Evolutionary conservation across 495 filamentous ascomycete species (phyloP).

Genomic region (Paragyromitra xinjiangensis): DNA sequence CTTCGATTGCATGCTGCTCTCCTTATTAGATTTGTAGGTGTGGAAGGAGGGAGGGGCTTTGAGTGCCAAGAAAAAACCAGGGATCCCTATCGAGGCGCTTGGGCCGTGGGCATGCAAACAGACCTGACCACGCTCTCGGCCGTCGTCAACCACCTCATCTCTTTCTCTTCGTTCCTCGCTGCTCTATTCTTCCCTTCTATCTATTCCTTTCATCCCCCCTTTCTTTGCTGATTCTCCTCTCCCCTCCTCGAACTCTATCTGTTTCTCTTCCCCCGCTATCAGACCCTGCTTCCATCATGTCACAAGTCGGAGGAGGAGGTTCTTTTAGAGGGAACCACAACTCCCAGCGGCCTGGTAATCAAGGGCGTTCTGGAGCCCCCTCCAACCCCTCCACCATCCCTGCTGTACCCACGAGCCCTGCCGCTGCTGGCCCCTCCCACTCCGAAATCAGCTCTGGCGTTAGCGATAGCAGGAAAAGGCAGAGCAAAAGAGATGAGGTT

Average conservation of each 20-base stretch:
- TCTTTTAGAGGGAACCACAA: conserved; percentile 45
- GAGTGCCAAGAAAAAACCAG: conserved; percentile 34
- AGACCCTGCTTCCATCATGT: conserved; percentile 46
- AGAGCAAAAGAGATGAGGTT: conserved; percentile 98
- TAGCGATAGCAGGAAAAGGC: conserved; percentile 89
- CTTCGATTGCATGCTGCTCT: not conserved
- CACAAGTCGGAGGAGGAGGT: conserved; percentile 47
- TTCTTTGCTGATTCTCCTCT: not conserved
- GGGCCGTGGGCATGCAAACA: conserved; percentile 39
- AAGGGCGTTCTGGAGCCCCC: conserved; percentile 48
- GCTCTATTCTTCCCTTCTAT: not conserved
- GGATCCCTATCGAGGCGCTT: conserved; percentile 47
- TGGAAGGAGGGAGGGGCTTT: conserved; percentile 24
- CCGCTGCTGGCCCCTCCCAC: conserved; percentile 41
- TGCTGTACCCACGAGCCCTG: conserved; percentile 41
- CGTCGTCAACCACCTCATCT: conserved; percentile 47
- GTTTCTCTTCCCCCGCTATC: conserved; percentile 1
- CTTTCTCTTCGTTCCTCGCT: conserved; percentile 40
- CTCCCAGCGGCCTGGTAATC: conserved; percentile 41
- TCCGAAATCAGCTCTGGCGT: conserved; percentile 71
- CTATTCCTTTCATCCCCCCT: too few relatives aligned
- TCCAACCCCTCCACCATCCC: conserved; percentile 54
- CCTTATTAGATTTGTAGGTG: conserved; percentile 5
- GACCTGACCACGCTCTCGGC: conserved; percentile 20
- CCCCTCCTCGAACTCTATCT: conserved; percentile 3